Percentiles rank a stretch among this genome's conserved stretches.
These are phyloP conservation scores for Umbelopsis isabellina DNA, from an alignment of 192 early-diverging fungal species.

Conservation along the genomic window DNA sequence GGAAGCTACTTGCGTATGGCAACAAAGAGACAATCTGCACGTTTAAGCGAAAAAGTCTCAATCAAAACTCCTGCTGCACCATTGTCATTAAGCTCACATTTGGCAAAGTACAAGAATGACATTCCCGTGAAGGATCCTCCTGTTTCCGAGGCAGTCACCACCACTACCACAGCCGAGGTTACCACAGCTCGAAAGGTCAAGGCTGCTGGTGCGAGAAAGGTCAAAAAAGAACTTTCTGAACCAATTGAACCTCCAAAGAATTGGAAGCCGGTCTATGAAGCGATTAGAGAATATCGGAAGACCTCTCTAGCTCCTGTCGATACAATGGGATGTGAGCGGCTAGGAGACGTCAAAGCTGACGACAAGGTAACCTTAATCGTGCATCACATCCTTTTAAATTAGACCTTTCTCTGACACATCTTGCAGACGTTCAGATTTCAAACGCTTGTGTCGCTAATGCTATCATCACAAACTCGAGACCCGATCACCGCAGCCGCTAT, in stretches of 20 bases:
- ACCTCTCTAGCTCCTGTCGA: slow-evolving; percentile 79
- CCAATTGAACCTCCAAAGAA: slow-evolving; percentile 38
- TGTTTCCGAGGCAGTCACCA: background rate
- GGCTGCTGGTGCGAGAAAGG: too few relatives aligned
- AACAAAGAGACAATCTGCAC: background rate
- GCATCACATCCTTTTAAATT: background rate
- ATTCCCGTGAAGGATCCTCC: background rate
- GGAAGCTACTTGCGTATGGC: background rate
- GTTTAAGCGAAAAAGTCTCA: background rate
- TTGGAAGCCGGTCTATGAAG: slow-evolving; percentile 69
- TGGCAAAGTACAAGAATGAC: background rate
- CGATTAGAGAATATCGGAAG: slow-evolving; percentile 70
- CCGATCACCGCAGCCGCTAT: slow-evolving; percentile 82
- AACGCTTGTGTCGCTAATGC: slow-evolving; percentile 81
- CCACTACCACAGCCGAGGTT: background rate
- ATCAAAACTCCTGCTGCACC: background rate
- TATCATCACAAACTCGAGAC: slow-evolving; percentile 96
- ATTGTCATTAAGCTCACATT: background rate
- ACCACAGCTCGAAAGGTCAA: background rate
- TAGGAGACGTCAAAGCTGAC: slow-evolving; percentile 54
- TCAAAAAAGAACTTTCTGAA: background rate
- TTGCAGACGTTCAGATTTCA: slow-evolving; percentile 74
- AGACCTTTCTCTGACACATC: background rate
- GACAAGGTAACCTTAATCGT: slow-evolving; percentile 11
- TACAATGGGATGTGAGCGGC: slow-evolving; percentile 82